phyloP scores from a whole-genome alignment of 306 rosid genomes.

The Glycyrrhiza uralensis region DNA sequence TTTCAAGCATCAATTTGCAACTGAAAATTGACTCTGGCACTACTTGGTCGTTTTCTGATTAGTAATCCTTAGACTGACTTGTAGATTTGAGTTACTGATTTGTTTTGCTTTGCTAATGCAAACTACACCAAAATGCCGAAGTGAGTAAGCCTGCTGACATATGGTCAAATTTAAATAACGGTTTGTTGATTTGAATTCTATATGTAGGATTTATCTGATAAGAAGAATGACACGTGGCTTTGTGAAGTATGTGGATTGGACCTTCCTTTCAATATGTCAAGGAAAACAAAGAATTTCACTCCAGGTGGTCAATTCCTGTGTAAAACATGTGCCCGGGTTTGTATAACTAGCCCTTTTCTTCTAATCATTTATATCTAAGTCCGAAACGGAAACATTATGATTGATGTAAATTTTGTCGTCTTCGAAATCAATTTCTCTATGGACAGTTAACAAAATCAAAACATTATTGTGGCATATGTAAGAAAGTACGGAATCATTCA shows the following conservation, averaged over 20 bases:
- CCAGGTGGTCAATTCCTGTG: slow-evolving; percentile 60
- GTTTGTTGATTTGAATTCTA: slow-evolving; percentile 19
- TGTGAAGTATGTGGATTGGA: slow-evolving; percentile 70
- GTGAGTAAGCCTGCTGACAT: neutral
- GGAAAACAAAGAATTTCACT: slow-evolving; percentile 45
- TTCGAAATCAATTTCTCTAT: slow-evolving; percentile 15
- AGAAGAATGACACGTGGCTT: slow-evolving; percentile 38
- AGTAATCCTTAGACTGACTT: neutral
- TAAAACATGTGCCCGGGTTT: slow-evolving; percentile 79
- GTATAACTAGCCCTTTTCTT: slow-evolving; percentile 35
- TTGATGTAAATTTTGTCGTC: slow-evolving; percentile 20
- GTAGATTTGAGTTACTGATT: neutral
- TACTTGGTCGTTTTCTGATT: slow-evolving; percentile 4
- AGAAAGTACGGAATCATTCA: slow-evolving; percentile 82
- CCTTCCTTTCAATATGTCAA: slow-evolving; percentile 56
- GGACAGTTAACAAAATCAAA: slow-evolving; percentile 76
- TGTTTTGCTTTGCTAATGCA: slow-evolving; percentile 12
- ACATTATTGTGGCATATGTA: slow-evolving; percentile 91
- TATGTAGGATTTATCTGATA: slow-evolving; percentile 52
- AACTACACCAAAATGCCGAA: neutral
- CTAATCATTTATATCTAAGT: neutral
- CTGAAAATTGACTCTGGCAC: neutral
- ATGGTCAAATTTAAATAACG: neutral
- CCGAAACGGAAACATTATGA: slow-evolving; percentile 13
- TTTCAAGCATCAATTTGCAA: neutral